Conservation (phyloP, 1,139 yeast genomes). For the Tardiomyces digboiensis region DNA sequence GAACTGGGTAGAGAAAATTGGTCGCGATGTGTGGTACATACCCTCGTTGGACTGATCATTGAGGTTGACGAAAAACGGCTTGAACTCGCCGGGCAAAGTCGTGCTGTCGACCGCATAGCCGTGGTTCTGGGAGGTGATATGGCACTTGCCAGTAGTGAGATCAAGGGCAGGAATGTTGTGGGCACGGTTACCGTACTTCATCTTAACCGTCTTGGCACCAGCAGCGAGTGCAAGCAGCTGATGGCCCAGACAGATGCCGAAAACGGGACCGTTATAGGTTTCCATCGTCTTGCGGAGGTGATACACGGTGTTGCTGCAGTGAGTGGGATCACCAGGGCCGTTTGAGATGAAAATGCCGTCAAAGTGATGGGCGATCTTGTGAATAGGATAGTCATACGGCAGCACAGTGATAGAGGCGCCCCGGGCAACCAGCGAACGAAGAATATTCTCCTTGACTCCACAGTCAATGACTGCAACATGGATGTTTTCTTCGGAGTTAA, state of each 20-base stretch:
- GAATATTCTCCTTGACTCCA: slow-evolving; percentile 97
- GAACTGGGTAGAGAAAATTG: slow-evolving; percentile 97
- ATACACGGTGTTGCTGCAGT: slow-evolving; percentile 55
- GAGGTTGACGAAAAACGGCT: slow-evolving; percentile 89
- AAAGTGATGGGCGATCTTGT: slow-evolving; percentile 54
- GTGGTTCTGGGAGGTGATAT: slow-evolving; percentile 98
- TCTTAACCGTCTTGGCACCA: slow-evolving; percentile 86
- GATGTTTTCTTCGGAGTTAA: slow-evolving; percentile 48
- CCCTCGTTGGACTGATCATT: slow-evolving; percentile 99
- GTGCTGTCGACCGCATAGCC: slow-evolving; percentile 92
- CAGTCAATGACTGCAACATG: slow-evolving; percentile 91
- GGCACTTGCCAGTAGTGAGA: slow-evolving; percentile 88
- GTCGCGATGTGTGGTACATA: slow-evolving; percentile 81
- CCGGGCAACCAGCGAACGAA: slow-evolving; percentile 91
- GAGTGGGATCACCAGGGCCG: slow-evolving; percentile 99
- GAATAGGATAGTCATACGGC: slow-evolving; percentile 90
- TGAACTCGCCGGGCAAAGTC: slow-evolving; percentile 72
- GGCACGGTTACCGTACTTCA: slow-evolving; percentile 99
- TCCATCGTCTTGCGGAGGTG: slow-evolving; percentile 48
- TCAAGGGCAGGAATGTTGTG: slow-evolving; percentile 98
- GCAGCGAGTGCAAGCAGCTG: slow-evolving; percentile 94
- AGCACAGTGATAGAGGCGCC: slow-evolving; percentile 96
- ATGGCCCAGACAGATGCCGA: slow-evolving; percentile 99
- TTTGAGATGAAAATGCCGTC: slow-evolving; percentile 96
- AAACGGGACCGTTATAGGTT: slow-evolving; percentile 52